These are phyloP conservation scores for Taiozyma onychis DNA, from an alignment of 1,139 yeast genomes.

Conservation along the genomic window DNA sequence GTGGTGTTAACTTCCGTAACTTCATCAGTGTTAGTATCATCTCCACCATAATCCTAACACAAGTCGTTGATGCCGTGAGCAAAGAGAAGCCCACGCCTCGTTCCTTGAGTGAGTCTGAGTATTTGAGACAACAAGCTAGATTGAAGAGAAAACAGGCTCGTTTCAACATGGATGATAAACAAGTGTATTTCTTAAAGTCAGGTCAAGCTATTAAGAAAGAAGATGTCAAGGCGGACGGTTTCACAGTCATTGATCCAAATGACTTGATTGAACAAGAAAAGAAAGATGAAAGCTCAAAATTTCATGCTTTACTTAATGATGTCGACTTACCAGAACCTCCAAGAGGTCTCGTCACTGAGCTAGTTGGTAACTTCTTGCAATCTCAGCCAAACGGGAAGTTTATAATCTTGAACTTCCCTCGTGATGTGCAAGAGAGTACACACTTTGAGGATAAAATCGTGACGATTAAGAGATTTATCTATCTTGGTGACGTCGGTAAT, in stretches of 20 bases:
- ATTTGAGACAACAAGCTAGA: slow-evolving; percentile 21
- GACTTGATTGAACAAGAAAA: slow-evolving; percentile 18
- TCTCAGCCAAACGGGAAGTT: slow-evolving; percentile 36
- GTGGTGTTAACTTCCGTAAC: slow-evolving; percentile 41
- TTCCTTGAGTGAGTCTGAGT: slow-evolving; percentile 21
- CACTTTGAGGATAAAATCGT: slow-evolving; percentile 33
- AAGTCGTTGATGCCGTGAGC: slow-evolving; percentile 48
- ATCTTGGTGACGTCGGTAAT: slow-evolving; percentile 19
- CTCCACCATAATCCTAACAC: slow-evolving; percentile 48
- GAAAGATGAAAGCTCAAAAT: slow-evolving; percentile 29
- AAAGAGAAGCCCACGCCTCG: slow-evolving; percentile 36
- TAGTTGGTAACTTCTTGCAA: slow-evolving; percentile 41
- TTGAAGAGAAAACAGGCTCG: slow-evolving; percentile 19
- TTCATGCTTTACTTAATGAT: slow-evolving; percentile 30
- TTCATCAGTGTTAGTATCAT: slow-evolving; percentile 44
- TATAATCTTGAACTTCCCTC: slow-evolving; percentile 48
- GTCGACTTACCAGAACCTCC: slow-evolving; percentile 35
- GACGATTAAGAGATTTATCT: slow-evolving; percentile 31
- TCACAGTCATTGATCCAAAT: slow-evolving; percentile 17
- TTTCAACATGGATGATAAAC: slow-evolving; percentile 18
- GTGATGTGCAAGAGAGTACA: slow-evolving; percentile 51
- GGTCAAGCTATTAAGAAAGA: not conserved
- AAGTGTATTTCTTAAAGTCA: slow-evolving; percentile 16
- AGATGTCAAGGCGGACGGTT: slow-evolving; percentile 5
- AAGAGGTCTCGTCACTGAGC: slow-evolving; percentile 50